Base-by-base conservation (phyloP, 2,329 filamentous ascomycete genomes). In the Nemania diffusa region DNA sequence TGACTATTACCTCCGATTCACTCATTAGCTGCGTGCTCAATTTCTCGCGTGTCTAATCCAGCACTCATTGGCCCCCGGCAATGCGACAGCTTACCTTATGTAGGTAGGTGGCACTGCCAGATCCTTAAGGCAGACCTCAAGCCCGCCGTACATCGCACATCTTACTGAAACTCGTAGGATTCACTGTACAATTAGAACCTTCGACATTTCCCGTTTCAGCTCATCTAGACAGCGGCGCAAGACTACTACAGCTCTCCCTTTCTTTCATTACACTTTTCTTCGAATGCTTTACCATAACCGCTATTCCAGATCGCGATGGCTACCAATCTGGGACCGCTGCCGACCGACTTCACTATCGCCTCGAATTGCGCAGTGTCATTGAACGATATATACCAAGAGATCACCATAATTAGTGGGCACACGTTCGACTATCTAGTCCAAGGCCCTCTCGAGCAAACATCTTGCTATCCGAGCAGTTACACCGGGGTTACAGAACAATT, bases 241-340 rank as follows among this genome's bases (percentile, higher is more conserved):
- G n/a, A n/a, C n/a, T n/a, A n/a, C n/a, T n/a, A n/a, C n/a, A n/a
- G n/a, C n/a, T n/a, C 15, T 40, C 15, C 15, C 34, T 40, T 13
- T 40, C 34, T 15, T 13, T 15, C 15, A 40, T 7, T 40, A 7
- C 34, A 8, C 5, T 13, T 40, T 40, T 40, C 11, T 40, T 13
- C 3, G 15, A 13, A 40, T 15, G 34, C 3, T 40, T 13, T 40
- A 40, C 11, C 8, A 40, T 15, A 8, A 13, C 11, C 3, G 5
- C 34, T 13, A 40, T 7, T 13, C 17, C 37, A 37, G 26, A 7
- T 15, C 29, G 42, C n/a, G 0, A 52, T 52, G 57, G 20, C 11
- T 13, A 40, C 5, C 7, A 37, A 51, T 27, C 46, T 59, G 20
- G 57, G 46, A 27, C 57, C 57, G 5, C 57, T 59, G 24, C 57